These are phyloP conservation scores for Phytophthora hibernalis DNA, from an alignment of 352 stramenopile genomes.

Conservation along the genomic window DNA sequence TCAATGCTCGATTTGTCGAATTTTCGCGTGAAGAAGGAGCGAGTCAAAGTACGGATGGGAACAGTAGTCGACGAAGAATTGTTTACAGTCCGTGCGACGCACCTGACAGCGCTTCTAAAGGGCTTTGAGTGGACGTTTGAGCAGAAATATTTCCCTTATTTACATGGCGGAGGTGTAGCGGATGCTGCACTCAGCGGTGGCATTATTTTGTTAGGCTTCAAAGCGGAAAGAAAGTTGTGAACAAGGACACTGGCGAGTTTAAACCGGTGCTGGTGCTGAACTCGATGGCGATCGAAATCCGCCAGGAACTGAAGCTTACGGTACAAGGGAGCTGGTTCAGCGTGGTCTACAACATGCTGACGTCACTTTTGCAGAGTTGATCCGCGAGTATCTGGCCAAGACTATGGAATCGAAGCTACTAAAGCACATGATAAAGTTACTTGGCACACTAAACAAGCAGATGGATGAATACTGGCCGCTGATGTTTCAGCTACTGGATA, in stretches of 20 bases:
- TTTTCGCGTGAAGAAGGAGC: constrained; percentile 86
- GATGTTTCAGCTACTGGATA: constrained; percentile 83
- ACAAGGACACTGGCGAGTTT: constrained; percentile 66
- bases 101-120: constrained; percentile 82
- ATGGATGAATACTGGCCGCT: constrained; percentile 90
- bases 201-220: constrained; percentile 83
- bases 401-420: constrained; percentile 87
- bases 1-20: constrained; percentile 84
- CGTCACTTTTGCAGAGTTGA: constrained; percentile 72
- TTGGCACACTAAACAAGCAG: constrained; percentile 83
- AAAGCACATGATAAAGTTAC: constrained; percentile 83
- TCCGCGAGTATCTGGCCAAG: constrained; percentile 86
- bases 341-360: constrained; percentile 84
- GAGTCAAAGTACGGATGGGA: constrained; percentile 86
- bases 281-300: constrained; percentile 87
- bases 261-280: constrained; percentile 80
- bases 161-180: constrained; percentile 78
- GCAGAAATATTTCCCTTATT: constrained; percentile 88
- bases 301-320: constrained; percentile 81
- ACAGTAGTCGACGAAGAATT: constrained; percentile 82
- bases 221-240: constrained; percentile 78
- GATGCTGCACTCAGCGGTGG: constrained; percentile 77
- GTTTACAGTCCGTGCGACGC: constrained; percentile 77
- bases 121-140: constrained; percentile 88
- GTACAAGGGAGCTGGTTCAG: constrained; percentile 90